A percentile compares a stretch with the other conserved stretches of the same genome.
phyloP scores from a whole-genome alignment of 1,139 yeast genomes.

The Blastobotrys apis region DNA sequence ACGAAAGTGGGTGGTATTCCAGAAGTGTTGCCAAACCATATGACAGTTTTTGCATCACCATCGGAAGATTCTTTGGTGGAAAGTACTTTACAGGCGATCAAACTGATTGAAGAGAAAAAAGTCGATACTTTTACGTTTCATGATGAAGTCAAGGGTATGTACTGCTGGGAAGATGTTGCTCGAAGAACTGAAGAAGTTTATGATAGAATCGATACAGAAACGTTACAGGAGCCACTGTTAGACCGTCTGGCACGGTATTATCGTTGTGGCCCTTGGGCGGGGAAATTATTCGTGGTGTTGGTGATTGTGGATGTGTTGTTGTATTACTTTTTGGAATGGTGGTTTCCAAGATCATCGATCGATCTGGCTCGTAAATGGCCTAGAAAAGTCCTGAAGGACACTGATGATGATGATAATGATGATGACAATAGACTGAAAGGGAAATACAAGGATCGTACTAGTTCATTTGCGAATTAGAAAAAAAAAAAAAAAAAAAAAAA shows the following conservation, averaged over 20 bases:
- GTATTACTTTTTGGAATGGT: slow-evolving; percentile 57
- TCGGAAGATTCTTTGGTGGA: slow-evolving; percentile 74
- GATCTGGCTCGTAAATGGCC: slow-evolving; percentile 79
- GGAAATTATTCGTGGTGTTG: slow-evolving; percentile 71
- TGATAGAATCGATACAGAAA: slow-evolving; percentile 43
- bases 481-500: too few species aligned
- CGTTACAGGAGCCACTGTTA: slow-evolving; percentile 48
- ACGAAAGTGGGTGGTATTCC: slow-evolving; percentile 98
- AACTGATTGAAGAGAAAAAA: slow-evolving; percentile 48
- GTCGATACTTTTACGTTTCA: slow-evolving; percentile 78
- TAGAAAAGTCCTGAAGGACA: neutral
- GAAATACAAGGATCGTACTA: too few species aligned
- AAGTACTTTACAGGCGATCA: slow-evolving; percentile 64
- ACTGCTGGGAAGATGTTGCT: slow-evolving; percentile 92
- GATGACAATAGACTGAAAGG: too few species aligned
- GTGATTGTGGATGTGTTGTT: slow-evolving; percentile 75
- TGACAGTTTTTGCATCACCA: slow-evolving; percentile 91
- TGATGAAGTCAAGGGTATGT: slow-evolving; percentile 71
- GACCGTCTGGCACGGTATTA: slow-evolving; percentile 57
- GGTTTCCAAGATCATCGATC: slow-evolving; percentile 62
- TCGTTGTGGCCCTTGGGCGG: slow-evolving; percentile 79
- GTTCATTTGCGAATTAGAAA: too few species aligned
- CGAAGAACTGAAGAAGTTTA: slow-evolving; percentile 80
- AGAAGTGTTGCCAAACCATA: slow-evolving; percentile 86
- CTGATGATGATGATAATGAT: neutral